These are phyloP conservation scores for Cornus kousa DNA, from an alignment of 148 eudicot species.

Conservation along the genomic window DNA sequence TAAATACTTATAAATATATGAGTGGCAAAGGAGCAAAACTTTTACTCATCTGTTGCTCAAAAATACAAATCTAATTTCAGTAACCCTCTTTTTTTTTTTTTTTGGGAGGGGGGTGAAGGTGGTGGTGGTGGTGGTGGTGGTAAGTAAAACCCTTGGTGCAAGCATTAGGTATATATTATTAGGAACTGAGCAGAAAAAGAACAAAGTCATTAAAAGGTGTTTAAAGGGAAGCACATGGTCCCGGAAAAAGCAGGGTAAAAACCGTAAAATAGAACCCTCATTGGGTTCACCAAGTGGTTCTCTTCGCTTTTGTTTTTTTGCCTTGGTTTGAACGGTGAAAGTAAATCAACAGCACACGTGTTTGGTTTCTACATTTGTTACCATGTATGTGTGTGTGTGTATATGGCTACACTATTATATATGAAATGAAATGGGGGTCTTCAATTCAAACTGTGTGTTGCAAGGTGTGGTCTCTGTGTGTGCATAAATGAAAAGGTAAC, in stretches of 20 bases:
- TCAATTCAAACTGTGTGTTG: not conserved
- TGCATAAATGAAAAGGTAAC: slow-evolving; percentile 14
- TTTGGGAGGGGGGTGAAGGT: too few relatives aligned
- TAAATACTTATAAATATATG: too few relatives aligned
- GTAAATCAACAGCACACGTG: slow-evolving; percentile 1
- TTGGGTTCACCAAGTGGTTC: not conserved
- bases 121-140: too few relatives aligned
- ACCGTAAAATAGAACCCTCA: not conserved
- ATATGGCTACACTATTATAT: not conserved
- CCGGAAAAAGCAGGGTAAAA: not conserved
- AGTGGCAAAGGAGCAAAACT: too few relatives aligned
- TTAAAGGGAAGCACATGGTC: slow-evolving; percentile 14
- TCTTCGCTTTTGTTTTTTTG: not conserved
- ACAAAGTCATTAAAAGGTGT: slow-evolving; percentile 5
- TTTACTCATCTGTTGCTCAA: too few relatives aligned
- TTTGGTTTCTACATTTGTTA: not conserved
- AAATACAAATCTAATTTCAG: too few relatives aligned
- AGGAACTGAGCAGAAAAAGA: not conserved
- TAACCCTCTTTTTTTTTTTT: too few relatives aligned
- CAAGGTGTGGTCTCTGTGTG: not conserved
- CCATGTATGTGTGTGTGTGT: not conserved
- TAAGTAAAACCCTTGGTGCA: too few relatives aligned
- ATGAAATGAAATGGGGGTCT: not conserved
- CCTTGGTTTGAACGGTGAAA: not conserved
- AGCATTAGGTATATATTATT: too few relatives aligned